Conservation (phyloP, 257 asterid species). For the Solanum paucissectum region DNA sequence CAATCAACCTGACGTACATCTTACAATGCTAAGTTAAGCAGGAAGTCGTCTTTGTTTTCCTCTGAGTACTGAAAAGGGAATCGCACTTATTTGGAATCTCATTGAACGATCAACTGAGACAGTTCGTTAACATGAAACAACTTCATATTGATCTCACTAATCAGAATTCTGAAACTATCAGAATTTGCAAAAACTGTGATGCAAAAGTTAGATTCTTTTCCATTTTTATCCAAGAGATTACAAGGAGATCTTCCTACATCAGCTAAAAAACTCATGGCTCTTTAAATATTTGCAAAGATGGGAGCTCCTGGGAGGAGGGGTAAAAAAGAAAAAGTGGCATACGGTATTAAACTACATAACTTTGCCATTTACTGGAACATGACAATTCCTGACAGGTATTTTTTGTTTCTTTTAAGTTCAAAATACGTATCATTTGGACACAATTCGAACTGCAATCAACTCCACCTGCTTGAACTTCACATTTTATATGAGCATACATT, state of each 20-base stretch:
- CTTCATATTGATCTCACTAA: background rate
- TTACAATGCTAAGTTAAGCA: no score
- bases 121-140: background rate
- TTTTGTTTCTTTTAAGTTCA: background rate
- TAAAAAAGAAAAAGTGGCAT: background rate
- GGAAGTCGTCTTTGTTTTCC: background rate
- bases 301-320: background rate
- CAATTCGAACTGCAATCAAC: background rate
- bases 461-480: background rate
- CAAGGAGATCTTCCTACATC: background rate
- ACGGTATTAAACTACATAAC: background rate
- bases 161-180: background rate
- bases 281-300: background rate
- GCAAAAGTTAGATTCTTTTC: background rate
- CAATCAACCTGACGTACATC: no score
- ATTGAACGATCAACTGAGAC: background rate
- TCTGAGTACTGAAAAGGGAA: background rate
- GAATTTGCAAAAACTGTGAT: background rate
- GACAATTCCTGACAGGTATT: background rate
- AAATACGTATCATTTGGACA: background rate
- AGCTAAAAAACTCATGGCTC: background rate
- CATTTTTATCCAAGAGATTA: background rate
- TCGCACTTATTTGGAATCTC: background rate
- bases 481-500: background rate
- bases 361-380: background rate